Percentiles rank a stretch among this genome's conserved stretches.
Conservation (phyloP, 352 stramenopile species). For the Phytophthora kernoviae region DNA sequence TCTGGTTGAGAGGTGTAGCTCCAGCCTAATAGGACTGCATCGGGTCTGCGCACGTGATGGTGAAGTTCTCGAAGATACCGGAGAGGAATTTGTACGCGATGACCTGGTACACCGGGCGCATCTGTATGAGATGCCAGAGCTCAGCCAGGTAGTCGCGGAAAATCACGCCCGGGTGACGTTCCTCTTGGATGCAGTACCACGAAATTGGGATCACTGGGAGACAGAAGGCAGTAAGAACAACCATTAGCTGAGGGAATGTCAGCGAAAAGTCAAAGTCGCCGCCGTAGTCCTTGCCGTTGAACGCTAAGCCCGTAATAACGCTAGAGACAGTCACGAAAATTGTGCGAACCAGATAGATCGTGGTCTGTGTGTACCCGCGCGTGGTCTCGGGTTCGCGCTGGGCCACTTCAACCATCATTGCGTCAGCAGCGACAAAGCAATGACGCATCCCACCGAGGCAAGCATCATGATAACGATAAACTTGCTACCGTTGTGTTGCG, state of each 20-base stretch:
- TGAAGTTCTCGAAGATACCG: slow-evolving; percentile 46
- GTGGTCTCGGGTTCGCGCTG: slow-evolving; percentile 39
- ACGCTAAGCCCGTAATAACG: slow-evolving; percentile 42
- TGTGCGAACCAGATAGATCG: slow-evolving; percentile 45
- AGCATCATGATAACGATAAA: slow-evolving; percentile 62
- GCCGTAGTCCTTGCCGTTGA: slow-evolving; percentile 58
- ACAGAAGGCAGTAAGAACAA: slow-evolving; percentile 38
- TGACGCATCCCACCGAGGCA: slow-evolving; percentile 47
- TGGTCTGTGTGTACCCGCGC: slow-evolving; percentile 37
- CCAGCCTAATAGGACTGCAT: slow-evolving; percentile 41
- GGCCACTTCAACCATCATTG: slow-evolving; percentile 47
- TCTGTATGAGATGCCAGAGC: slow-evolving; percentile 40
- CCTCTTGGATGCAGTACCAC: slow-evolving; percentile 55
- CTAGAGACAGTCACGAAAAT: slow-evolving; percentile 48
- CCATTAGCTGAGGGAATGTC: slow-evolving; percentile 47
- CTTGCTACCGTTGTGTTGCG: slow-evolving; percentile 35
- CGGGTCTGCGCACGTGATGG: slow-evolving; percentile 25
- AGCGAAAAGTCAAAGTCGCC: slow-evolving; percentile 54
- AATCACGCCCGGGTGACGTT: slow-evolving; percentile 30
- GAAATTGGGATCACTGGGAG: slow-evolving; percentile 50
- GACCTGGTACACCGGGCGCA: slow-evolving; percentile 51
- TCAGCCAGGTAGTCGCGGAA: slow-evolving; percentile 46
- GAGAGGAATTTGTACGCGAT: slow-evolving; percentile 47
- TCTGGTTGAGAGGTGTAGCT: slow-evolving; percentile 39
- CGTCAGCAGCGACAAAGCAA: slow-evolving; percentile 47